Evolutionary conservation across 2,329 filamentous ascomycete genomes (phyloP).

Genomic region (Chalara sp.): DNA sequence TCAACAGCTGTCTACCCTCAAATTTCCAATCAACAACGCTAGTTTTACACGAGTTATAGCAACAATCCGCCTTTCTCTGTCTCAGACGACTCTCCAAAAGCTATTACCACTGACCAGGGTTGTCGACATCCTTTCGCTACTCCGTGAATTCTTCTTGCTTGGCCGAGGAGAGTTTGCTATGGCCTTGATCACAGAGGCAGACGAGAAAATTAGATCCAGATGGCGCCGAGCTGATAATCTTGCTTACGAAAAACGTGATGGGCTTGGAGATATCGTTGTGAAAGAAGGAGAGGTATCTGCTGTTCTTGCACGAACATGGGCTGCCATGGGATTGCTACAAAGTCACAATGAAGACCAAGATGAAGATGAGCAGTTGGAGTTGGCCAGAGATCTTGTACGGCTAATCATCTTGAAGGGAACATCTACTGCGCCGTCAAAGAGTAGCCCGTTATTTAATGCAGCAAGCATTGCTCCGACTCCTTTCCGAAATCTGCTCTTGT

Average conservation of each 20-base stretch:
- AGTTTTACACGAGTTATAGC: slow-evolving; percentile 67
- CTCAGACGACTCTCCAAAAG: slow-evolving; percentile 75
- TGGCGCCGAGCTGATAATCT: slow-evolving; percentile 59
- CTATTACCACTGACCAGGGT: slow-evolving; percentile 74
- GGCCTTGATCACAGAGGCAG: slow-evolving; percentile 77
- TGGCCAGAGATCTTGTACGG: slow-evolving; percentile 70
- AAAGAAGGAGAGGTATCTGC: slow-evolving; percentile 84
- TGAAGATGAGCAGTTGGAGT: slow-evolving; percentile 68
- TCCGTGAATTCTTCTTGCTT: slow-evolving; percentile 83
- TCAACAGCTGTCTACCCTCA: slow-evolving; percentile 58
- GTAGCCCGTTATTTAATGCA: slow-evolving; percentile 13
- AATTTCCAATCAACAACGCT: slow-evolving; percentile 66
- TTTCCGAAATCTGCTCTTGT: slow-evolving; percentile 79
- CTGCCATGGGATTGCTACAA: slow-evolving; percentile 68
- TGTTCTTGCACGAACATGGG: slow-evolving; percentile 72
- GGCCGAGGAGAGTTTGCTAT: slow-evolving; percentile 88
- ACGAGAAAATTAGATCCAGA: slow-evolving; percentile 68
- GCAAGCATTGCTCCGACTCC: slow-evolving; percentile 35
- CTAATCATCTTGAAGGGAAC: slow-evolving; percentile 52
- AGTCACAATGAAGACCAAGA: slow-evolving; percentile 64
- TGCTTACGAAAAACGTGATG: slow-evolving; percentile 49
- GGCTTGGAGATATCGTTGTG: slow-evolving; percentile 57
- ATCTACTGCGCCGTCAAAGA: slow-evolving; percentile 30
- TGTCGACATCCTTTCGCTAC: slow-evolving; percentile 66
- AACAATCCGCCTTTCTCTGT: slow-evolving; percentile 73